Base-by-base conservation (phyloP, 768 basidiomycete species). In the Amanita exitialis region DNA sequence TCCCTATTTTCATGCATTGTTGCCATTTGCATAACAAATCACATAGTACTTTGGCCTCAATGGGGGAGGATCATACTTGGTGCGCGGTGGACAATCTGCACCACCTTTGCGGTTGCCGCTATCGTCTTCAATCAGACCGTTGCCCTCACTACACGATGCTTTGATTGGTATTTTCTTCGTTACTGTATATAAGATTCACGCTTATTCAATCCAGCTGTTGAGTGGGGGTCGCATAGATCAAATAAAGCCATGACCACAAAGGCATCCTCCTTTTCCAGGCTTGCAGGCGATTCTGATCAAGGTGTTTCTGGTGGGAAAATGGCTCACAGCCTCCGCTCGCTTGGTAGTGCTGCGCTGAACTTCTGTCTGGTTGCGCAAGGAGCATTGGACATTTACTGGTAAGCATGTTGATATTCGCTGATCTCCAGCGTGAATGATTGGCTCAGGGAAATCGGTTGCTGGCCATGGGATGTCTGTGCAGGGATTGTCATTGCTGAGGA, bases 401-500 rank as follows among this genome's bases (percentile, higher is more conserved):
- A 56, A 54, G 76, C 64, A 47, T 43, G 23, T 47, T 52, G 53
- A 54, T 38, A 51, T 45, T 23, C 43, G 37, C 16, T 16, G 25
- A 36, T 39, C 7, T 16, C n/a, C 25, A 32, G n/a, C 10, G 32
- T 42, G 13, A 43, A 18, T 21, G 15, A 25, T 7, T 41, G 16
- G 36, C 32, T 32, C 53, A 86, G 86, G 85, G 88, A 91, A 64
- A 84, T 93, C 54, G 91, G 91, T 20, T 77, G 75, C 55, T 77
- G 74, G 73, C 80, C 86, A 12, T 94, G 90, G 92, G 89, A 94
- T 64, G 86, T 94, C 38, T 90, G 84, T 58, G 92, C 95, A 2
- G 95, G 93, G 0, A 82, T 89, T 10, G 83, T 95, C 57, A 94
- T 98, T 54, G 86, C 89, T 0, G 78, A 89, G 54, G 95, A 95